Conservation (phyloP, 441 rosid genomes). For the Pelargonium citronellum region DNA sequence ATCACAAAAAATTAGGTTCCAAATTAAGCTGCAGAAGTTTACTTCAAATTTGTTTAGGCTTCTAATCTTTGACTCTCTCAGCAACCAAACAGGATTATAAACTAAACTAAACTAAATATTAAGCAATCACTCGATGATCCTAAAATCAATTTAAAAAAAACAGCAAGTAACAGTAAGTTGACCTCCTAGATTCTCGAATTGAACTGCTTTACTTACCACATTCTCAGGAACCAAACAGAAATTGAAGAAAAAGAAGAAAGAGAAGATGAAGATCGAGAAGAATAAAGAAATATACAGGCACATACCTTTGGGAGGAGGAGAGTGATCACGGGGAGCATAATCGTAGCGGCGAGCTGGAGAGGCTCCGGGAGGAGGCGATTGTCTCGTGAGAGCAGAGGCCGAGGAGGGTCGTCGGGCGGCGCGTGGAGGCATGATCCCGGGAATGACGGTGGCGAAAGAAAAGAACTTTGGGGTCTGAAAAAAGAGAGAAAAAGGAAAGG, state of each 20-base stretch:
- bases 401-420: neutral
- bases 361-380: neutral
- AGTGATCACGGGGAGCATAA: neutral
- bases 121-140: neutral
- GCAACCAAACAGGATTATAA: neutral
- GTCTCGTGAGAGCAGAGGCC: neutral
- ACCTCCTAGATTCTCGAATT: neutral
- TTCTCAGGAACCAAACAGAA: neutral
- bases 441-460: slow-evolving; percentile 1
- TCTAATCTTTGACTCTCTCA: neutral
- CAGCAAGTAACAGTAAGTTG: neutral
- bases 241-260: neutral
- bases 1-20: no score
- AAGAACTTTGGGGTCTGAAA: neutral
- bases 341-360: neutral
- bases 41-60: neutral
- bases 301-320: neutral
- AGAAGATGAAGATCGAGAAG: neutral
- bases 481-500: neutral
- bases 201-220: neutral
- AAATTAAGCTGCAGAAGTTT: no score
- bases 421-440: slow-evolving; percentile 6
- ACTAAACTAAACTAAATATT: neutral
- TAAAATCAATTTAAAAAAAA: neutral
- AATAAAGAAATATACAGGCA: neutral